A percentile compares a stretch with the other conserved stretches of the same genome.
These are phyloP conservation scores for Suillus subalutaceus DNA, from an alignment of 768 basidiomycete genomes.

Conservation along the genomic window DNA sequence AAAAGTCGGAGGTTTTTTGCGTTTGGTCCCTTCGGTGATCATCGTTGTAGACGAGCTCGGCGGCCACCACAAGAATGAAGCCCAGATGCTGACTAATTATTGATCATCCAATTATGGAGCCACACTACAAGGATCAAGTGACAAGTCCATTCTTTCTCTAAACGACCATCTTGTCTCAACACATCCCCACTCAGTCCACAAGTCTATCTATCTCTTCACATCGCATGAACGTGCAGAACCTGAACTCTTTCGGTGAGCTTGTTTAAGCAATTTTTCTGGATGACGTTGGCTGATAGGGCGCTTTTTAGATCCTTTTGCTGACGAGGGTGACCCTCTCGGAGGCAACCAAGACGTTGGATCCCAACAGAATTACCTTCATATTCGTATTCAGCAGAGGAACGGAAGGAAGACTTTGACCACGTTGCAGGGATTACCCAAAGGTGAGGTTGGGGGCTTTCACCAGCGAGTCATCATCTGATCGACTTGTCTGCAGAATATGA, in stretches of 20 bases:
- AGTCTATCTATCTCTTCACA: conserved; percentile 46
- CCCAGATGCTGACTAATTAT: conserved; percentile 12
- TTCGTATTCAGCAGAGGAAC: conserved; percentile 99
- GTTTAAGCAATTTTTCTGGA: conserved; percentile 10
- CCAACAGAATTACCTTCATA: conserved; percentile 85
- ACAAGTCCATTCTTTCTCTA: conserved; percentile 18
- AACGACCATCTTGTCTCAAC: conserved; percentile 34
- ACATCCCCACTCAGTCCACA: conserved; percentile 49
- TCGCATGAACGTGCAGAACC: conserved; percentile 97
- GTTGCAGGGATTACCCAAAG: conserved; percentile 91
- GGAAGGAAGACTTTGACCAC: conserved; percentile 98
- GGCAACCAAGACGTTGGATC: conserved; percentile 77
- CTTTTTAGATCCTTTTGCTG: conserved; percentile 88
- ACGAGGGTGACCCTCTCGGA: conserved; percentile 85
- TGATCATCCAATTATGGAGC: conserved; percentile 28
- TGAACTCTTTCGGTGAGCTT: conserved; percentile 71
- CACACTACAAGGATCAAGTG: conserved; percentile 11
- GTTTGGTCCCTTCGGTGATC: conserved; percentile 18
- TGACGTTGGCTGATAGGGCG: conserved; percentile 18
- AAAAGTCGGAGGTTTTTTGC: conserved; percentile 70
- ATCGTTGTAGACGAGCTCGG: conserved; percentile 13
- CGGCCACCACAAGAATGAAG: conserved; percentile 25
- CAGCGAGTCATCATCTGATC: conserved; percentile 19
- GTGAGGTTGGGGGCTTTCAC: conserved; percentile 45
- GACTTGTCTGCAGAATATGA: conserved; percentile 76